A percentile compares a stretch with the other conserved stretches of the same genome.
Conservation (phyloP, 257 asterid species). For the Salvia splendens region DNA sequence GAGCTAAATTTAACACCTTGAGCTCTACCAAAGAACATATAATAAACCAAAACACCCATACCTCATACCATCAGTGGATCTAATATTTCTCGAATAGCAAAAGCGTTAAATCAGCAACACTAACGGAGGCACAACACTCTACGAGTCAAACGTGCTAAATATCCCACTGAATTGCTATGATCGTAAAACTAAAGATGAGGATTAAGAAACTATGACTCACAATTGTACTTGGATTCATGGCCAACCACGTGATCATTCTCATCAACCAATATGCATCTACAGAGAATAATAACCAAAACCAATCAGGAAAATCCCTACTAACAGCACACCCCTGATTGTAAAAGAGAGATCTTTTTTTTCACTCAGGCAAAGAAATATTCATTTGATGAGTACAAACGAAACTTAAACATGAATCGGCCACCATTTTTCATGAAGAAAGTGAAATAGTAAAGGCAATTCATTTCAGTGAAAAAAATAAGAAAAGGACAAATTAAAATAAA, state of each 20-base stretch:
- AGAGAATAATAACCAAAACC: slow-evolving; percentile 17
- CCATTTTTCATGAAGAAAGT: neutral
- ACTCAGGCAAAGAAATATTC: neutral
- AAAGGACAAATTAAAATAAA: neutral
- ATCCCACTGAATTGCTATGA: neutral
- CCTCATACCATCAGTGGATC: neutral
- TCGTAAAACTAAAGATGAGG: neutral
- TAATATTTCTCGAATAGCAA: neutral
- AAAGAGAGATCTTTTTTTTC: neutral
- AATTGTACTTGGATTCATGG: slow-evolving; percentile 88
- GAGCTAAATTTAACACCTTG: neutral
- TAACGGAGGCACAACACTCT: neutral
- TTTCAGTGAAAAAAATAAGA: neutral
- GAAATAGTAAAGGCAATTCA: neutral
- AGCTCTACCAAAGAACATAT: neutral
- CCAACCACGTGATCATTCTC: slow-evolving; percentile 86
- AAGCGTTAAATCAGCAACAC: neutral
- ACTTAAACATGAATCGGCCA: neutral
- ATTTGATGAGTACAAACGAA: neutral
- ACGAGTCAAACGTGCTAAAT: neutral
- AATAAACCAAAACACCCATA: slow-evolving; percentile 9
- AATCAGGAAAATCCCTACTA: neutral
- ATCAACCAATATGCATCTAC: slow-evolving; percentile 95
- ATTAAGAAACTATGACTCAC: slow-evolving; percentile 48
- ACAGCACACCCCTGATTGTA: slow-evolving; percentile 5